These are phyloP conservation scores for Ceratobasidium sp. DNA, from an alignment of 1,284 basidiomycete species.

Conservation along the genomic window DNA sequence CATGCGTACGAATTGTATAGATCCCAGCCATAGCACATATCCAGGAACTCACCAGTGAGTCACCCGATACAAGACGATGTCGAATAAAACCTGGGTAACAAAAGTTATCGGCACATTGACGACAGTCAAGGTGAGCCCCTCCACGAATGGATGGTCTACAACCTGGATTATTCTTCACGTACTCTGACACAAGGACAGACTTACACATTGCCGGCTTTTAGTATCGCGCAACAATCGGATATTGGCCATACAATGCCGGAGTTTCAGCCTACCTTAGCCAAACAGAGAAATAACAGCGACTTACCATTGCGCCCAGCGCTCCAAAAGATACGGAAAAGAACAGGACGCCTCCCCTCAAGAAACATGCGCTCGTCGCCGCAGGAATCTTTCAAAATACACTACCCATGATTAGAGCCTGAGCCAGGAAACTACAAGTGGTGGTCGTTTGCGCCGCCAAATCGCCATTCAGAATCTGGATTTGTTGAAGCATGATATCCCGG, in stretches of 20 bases:
- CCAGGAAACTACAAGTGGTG: conserved; percentile 44
- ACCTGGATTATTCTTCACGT: not conserved
- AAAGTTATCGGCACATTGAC: conserved; percentile 79
- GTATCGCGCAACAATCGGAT: conserved; percentile 77
- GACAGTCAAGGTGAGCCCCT: conserved; percentile 76
- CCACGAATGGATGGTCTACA: conserved; percentile 25
- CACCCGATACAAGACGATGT: conserved; percentile 75
- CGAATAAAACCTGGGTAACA: conserved; percentile 65
- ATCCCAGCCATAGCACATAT: not conserved
- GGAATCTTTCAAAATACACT: conserved; percentile 79
- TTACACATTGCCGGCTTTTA: conserved; percentile 67
- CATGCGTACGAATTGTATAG: not conserved
- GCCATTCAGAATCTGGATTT: conserved; percentile 76
- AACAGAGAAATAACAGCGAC: not conserved
- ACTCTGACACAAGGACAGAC: not conserved
- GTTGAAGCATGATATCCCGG: conserved; percentile 72
- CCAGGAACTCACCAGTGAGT: conserved; percentile 57
- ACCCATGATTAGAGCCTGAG: conserved; percentile 80
- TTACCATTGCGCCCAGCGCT: conserved; percentile 61
- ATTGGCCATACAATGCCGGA: conserved; percentile 76
- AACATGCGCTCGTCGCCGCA: conserved; percentile 75
- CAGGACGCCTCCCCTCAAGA: conserved; percentile 81
- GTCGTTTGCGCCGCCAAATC: conserved; percentile 62
- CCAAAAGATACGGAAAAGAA: conserved; percentile 64
- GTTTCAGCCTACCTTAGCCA: conserved; percentile 69